These are phyloP conservation scores for Naematelia aurantialba DNA, from an alignment of 768 basidiomycete genomes.

Conservation along the genomic window DNA sequence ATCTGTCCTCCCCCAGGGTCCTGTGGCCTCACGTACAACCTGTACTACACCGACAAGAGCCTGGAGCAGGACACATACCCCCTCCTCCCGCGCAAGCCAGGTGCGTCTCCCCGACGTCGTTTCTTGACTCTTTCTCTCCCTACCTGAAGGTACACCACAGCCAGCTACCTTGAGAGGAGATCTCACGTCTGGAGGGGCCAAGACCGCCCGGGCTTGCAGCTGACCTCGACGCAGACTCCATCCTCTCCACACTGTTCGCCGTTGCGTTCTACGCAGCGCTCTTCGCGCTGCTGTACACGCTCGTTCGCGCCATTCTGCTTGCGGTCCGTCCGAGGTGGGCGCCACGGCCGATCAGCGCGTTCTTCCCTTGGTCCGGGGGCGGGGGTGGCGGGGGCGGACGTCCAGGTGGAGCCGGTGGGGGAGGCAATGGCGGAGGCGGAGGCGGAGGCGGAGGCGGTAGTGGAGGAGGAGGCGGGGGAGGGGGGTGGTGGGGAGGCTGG, in stretches of 20 bases:
- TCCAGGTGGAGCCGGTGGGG: conserved; percentile 51
- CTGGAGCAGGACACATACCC: conserved; percentile 31
- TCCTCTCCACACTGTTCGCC: conserved; percentile 5
- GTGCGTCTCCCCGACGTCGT: conserved; percentile 4
- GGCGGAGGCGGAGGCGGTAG: conserved; percentile 53
- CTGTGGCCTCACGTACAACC: conserved; percentile 77
- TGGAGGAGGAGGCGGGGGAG: conserved; percentile 37
- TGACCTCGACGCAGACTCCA: background rate
- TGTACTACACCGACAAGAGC: conserved; percentile 59
- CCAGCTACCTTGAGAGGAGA: too few species aligned
- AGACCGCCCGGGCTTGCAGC: too few species aligned
- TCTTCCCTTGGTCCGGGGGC: conserved; percentile 30
- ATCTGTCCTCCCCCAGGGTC: conserved; percentile 59
- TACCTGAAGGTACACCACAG: too few species aligned
- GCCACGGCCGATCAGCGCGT: conserved; percentile 46
- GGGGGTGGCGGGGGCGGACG: conserved; percentile 36
- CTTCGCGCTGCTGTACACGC: conserved; percentile 52
- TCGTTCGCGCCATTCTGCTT: conserved; percentile 60
- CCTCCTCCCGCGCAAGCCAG: conserved; percentile 11
- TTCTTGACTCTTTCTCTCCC: background rate
- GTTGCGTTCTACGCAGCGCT: conserved; percentile 7
- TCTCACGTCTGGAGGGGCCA: too few species aligned
- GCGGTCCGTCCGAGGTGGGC: conserved; percentile 41
- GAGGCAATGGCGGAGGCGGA: conserved; percentile 50
- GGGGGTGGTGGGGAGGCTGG: conserved; percentile 51